phyloP scores from a whole-genome alignment of 106 monocot species.

The Triglochin maritima region DNA sequence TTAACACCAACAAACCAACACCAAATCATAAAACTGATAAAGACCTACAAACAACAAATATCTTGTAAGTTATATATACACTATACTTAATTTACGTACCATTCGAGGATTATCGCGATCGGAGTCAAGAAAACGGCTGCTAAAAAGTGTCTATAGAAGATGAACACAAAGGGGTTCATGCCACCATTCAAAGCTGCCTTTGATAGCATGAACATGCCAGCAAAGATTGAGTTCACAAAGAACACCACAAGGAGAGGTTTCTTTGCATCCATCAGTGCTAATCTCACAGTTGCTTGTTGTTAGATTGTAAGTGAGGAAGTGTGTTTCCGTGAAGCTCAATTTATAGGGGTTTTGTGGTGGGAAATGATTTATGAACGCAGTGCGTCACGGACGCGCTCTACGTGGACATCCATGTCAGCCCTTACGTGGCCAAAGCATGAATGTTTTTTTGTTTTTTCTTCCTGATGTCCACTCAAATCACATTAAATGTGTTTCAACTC shows the following conservation, averaged over 20 bases:
- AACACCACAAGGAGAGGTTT: slow-evolving; percentile 38
- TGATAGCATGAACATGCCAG: slow-evolving; percentile 48
- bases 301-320: too few relatives aligned
- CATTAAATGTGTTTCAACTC: too few relatives aligned
- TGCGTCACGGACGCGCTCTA: background rate
- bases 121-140: slow-evolving; percentile 41
- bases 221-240: slow-evolving; percentile 38
- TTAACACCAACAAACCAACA: background rate
- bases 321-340: too few relatives aligned
- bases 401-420: background rate
- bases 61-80: too few relatives aligned
- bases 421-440: background rate
- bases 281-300: too few relatives aligned
- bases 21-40: background rate
- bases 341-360: background rate
- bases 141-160: slow-evolving; percentile 56
- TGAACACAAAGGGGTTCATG: slow-evolving; percentile 42
- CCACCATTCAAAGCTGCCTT: slow-evolving; percentile 53
- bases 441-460: too few relatives aligned
- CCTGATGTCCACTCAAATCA: too few relatives aligned
- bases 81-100: slow-evolving; percentile 5
- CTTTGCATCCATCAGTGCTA: slow-evolving; percentile 9
- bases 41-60: background rate
- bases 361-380: background rate
- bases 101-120: slow-evolving; percentile 22